Base-by-base conservation (phyloP, 2,329 filamentous ascomycete genomes). In the Grosmannia penicillata region DNA sequence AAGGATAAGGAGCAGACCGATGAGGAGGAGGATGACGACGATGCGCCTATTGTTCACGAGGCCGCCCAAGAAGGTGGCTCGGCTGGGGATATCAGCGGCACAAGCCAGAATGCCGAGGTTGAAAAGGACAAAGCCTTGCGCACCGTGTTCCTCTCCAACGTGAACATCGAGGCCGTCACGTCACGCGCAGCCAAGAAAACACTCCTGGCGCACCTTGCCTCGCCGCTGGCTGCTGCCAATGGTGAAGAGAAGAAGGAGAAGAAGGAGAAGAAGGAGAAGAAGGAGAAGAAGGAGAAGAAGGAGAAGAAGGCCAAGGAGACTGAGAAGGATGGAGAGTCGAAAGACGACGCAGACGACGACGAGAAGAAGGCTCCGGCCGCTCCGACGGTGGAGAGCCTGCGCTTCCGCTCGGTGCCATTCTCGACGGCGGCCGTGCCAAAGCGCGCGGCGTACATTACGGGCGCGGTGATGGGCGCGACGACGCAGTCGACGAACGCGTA, bases 401-500 rank as follows among this genome's bases (percentile, higher is more conserved):
- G 91, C 18, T 98, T 96, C 67, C 83, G 91, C 41, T 96, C 89
- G 8, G 84, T 86, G 13, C 82, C 91, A 3, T 96, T 93, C 56
- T 72, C 81, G 6, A 75, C 75, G 22, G 72, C 67, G 26, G 66
- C 76, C 14, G 71, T 95, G 40, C 91, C 91, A 36, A 95, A 94
- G 62, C 83, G 89, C 45, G 91, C 89, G n/a, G 82, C 91, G 19
- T 96, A 77, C 56, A 91, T 89, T 44, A 93, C 84, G 50, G 86
- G 87, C 55, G 78, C 86, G 19, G 66, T 96, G 41, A 89, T 95
- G 79, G 78, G 83, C 43, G 75, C 84, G 17, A 98, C 93, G 1
- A 91, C 89, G 1, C 84, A 83, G 52, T 93, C 82, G 45, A 86
- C 87, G 42, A 95, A 98, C 55, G 91, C 91, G 33, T 98, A 98